Evolutionary conservation across 2,329 filamentous ascomycete genomes (phyloP).

Genomic region (Neospermospora avenae): DNA sequence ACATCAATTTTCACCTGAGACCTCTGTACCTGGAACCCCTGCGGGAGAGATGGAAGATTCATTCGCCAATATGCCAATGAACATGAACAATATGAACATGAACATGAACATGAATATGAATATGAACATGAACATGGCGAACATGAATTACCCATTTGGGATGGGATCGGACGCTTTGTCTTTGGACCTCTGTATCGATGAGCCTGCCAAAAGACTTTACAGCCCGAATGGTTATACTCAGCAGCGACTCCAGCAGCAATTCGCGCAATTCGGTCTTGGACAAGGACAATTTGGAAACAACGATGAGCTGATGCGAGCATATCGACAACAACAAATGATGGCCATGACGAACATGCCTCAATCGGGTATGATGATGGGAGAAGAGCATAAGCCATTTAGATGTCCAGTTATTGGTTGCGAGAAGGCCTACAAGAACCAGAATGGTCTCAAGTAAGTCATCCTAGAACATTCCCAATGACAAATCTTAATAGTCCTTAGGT

Average conservation of each 20-base stretch:
- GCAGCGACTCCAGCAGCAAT: constrained; percentile 62
- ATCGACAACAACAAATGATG: constrained; percentile 59
- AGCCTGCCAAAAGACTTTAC: constrained; percentile 90
- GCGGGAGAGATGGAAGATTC: constrained; percentile 75
- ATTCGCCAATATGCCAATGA: constrained; percentile 59
- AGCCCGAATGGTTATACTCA: constrained; percentile 74
- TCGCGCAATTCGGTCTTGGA: constrained; percentile 71
- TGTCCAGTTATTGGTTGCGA: constrained; percentile 98
- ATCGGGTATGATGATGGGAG: constrained; percentile 58
- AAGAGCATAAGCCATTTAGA: constrained; percentile 96
- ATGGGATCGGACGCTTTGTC: constrained; percentile 45
- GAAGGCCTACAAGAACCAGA: constrained; percentile 99
- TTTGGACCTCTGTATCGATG: constrained; percentile 72
- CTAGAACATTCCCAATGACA: neutral
- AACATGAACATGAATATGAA: constrained; percentile 57
- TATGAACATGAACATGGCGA: constrained; percentile 50
- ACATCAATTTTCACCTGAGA: constrained; percentile 49
- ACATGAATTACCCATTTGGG: constrained; percentile 37
- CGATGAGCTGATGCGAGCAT: constrained; percentile 62
- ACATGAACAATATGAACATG: constrained; percentile 57
- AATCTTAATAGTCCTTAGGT: constrained; percentile 41
- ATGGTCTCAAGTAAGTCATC: constrained; percentile 82
- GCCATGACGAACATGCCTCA: constrained; percentile 32
- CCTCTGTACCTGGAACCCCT: constrained; percentile 66
- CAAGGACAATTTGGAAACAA: constrained; percentile 60